Conservation (phyloP, 805 yeast species). For the Spathaspora sp. region DNA sequence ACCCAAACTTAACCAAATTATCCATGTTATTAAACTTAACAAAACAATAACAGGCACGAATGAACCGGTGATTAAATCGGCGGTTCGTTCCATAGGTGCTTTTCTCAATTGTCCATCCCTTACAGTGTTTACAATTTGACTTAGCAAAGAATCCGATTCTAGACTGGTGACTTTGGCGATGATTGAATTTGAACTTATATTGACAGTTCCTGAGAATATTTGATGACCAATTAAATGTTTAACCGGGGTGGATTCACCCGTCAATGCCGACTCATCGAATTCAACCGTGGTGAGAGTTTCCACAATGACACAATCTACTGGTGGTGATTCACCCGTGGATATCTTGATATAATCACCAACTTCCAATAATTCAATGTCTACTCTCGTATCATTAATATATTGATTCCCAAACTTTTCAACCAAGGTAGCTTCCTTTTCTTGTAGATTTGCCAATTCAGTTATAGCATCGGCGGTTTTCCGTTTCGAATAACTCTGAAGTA, state of each 20-base stretch:
- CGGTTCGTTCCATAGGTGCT: slow-evolving; percentile 70
- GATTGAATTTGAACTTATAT: slow-evolving; percentile 53
- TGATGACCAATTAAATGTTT: slow-evolving; percentile 58
- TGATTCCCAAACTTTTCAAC: slow-evolving; percentile 19
- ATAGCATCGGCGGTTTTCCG: slow-evolving; percentile 65
- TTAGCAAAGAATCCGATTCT: slow-evolving; percentile 63
- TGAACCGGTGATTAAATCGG: slow-evolving; percentile 64
- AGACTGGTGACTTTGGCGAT: slow-evolving; percentile 53
- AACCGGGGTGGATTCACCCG: slow-evolving; percentile 63
- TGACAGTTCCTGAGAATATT: slow-evolving; percentile 70
- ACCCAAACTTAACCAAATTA: slow-evolving; percentile 64
- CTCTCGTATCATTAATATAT: slow-evolving; percentile 21
- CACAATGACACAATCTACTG: slow-evolving; percentile 51
- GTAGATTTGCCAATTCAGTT: slow-evolving; percentile 47
- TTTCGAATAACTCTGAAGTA: slow-evolving; percentile 65
- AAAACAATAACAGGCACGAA: slow-evolving; percentile 69
- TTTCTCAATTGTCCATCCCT: slow-evolving; percentile 69
- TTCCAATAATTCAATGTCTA: slow-evolving; percentile 46
- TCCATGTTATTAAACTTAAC: slow-evolving; percentile 62
- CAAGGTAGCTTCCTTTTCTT: slow-evolving; percentile 47
- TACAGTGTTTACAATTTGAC: slow-evolving; percentile 66
- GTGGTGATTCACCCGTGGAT: slow-evolving; percentile 57
- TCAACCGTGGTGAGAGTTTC: slow-evolving; percentile 37
- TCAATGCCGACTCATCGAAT: slow-evolving; percentile 60
- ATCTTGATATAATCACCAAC: slow-evolving; percentile 48